phyloP scores from a whole-genome alignment of 1,284 basidiomycete genomes.

The Tilletia caries region DNA sequence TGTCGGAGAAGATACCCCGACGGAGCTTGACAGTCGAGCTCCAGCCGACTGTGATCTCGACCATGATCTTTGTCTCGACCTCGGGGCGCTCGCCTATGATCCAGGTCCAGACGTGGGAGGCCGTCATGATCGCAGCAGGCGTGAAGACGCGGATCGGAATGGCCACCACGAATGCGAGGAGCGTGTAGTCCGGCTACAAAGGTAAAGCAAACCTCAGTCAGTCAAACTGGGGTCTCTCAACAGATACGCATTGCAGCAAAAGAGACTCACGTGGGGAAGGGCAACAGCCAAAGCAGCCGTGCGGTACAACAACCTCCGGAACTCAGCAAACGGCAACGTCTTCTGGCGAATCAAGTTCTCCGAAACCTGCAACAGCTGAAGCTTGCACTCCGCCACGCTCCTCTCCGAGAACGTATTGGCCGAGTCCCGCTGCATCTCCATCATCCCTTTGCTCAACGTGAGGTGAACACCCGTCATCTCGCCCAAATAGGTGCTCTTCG shows the following conservation, averaged over 20 bases:
- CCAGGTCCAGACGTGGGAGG: conserved; percentile 96
- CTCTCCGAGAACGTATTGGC: conserved; percentile 59
- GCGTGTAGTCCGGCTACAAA: conserved; percentile 68
- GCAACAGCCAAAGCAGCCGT: conserved; percentile 63
- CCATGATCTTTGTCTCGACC: conserved; percentile 71
- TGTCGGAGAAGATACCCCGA: conserved; percentile 76
- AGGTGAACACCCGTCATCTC: conserved; percentile 77
- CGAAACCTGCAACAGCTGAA: conserved; percentile 68
- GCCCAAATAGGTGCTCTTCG: conserved; percentile 58
- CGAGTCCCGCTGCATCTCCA: conserved; percentile 65
- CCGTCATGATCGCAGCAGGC: conserved; percentile 76
- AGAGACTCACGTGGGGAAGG: conserved; percentile 23
- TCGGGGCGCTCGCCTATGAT: conserved; percentile 81
- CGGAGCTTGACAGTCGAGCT: conserved; percentile 75
- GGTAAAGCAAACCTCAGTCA: not conserved
- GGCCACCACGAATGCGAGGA: conserved; percentile 81
- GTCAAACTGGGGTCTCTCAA: not conserved
- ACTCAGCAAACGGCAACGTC: conserved; percentile 59
- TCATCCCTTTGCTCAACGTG: conserved; percentile 58
- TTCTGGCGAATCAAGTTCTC: conserved; percentile 55
- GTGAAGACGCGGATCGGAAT: conserved; percentile 87
- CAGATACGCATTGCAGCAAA: no score
- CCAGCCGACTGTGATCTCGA: conserved; percentile 85
- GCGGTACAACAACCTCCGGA: conserved; percentile 80
- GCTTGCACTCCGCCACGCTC: conserved; percentile 67